Base-by-base conservation (phyloP, 768 basidiomycete species). In the Hygrophorus russula region DNA sequence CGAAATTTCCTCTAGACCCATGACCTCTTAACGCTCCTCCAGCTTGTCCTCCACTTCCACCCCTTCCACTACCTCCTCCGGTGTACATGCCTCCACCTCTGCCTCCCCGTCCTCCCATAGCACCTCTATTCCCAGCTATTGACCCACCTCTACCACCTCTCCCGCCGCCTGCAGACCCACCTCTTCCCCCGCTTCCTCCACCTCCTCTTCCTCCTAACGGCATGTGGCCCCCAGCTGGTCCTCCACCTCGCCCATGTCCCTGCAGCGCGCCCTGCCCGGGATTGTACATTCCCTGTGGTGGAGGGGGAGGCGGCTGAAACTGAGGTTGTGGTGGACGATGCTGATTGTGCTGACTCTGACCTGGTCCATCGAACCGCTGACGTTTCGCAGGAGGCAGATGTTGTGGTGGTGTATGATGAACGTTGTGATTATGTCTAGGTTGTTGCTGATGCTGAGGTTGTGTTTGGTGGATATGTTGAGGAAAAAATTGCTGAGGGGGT, bases 351-450 rank as follows among this genome's bases (percentile, higher is more conserved):
- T 71, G 68, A 51, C 65, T 69, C 35, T 70, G 65, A 48, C 65
- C 74, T 1, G 85, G 84, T 4, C 80, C 81, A 57, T 94, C 92
- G 55, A 92, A 92, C 34, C 90, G 76, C 52, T 82, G 89, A 42
- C 92, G 70, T 60, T 96, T 96, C 1, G 90, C 90, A 2, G 92
- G 91, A 7, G 92, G 92, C n/a, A 81, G 68, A 55, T 88, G 82
- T 52, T 85, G 84, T 29, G 82, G 80, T 8, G 82, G 75, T 0
- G 76, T 65, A 49, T 87, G 83, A 50, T 80, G 66, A 41, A 69
- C 49, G 39, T 73, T 74, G 27, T 69, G 74, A 38, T 64, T 71
- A 50, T 69, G 72, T 58, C 69, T 70, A 48, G 68, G 72, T 24
- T 63, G 70, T 29, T 64, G 65, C 14, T 59, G 64, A 19, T 65